phyloP scores from a whole-genome alignment of 257 asterid species.

The Petunia axillaris region DNA sequence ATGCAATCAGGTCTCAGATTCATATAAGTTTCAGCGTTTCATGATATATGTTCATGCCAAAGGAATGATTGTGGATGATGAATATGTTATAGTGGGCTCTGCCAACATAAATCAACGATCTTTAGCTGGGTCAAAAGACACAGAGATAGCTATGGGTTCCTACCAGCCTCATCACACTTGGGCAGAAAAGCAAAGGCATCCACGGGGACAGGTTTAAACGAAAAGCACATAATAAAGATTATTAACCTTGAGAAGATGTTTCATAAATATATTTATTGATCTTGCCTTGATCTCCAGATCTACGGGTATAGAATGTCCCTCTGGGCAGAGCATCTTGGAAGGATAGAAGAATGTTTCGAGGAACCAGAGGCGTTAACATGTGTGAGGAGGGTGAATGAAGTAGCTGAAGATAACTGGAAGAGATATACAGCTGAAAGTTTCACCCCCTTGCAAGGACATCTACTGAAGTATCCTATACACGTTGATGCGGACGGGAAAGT shows the following conservation, averaged over 20 bases:
- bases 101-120: constrained; percentile 95
- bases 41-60: constrained; percentile 96
- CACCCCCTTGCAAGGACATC: constrained; percentile 68
- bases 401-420: constrained; percentile 72
- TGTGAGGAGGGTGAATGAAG: constrained; percentile 61
- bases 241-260: constrained; percentile 16
- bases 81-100: constrained; percentile 81
- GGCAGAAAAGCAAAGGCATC: constrained; percentile 56
- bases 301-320: constrained; percentile 87
- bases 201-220: constrained; percentile 75
- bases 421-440: constrained; percentile 51
- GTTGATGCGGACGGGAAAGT: constrained; percentile 67
- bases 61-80: constrained; percentile 95
- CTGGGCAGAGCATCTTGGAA: constrained; percentile 92
- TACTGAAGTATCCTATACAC: constrained; percentile 76
- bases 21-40: constrained; percentile 68
- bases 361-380: constrained; percentile 69
- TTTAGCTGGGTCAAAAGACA: constrained; percentile 90
- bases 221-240: constrained; percentile 20
- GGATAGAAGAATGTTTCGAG: constrained; percentile 48
- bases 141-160: constrained; percentile 95
- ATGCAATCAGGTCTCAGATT: constrained; percentile 62
- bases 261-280: background rate
- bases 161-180: constrained; percentile 82
- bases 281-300: constrained; percentile 46